phyloP scores from a whole-genome alignment of 2,329 filamentous ascomycete genomes.

The Colletotrichum phormii region DNA sequence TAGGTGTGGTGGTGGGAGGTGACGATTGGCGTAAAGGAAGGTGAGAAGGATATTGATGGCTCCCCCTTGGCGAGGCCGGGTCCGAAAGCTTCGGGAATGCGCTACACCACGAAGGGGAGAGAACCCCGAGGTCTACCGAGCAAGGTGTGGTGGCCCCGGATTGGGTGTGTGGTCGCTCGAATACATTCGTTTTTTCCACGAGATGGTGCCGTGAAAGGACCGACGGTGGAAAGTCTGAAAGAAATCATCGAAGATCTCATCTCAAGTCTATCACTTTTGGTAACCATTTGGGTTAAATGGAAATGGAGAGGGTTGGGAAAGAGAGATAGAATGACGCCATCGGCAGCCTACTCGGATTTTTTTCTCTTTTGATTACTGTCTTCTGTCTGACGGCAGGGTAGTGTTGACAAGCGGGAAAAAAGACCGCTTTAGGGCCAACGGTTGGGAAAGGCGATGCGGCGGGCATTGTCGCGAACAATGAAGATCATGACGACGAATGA shows the following conservation, averaged over 20 bases:
- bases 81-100: conserved; percentile 9
- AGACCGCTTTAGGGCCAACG: background rate
- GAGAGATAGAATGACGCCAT: conserved; percentile 27
- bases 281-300: background rate
- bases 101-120: conserved; percentile 2
- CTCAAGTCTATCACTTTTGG: background rate
- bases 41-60: background rate
- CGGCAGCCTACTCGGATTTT: background rate
- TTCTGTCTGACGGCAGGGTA: conserved; percentile 1
- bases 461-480: conserved; percentile 27
- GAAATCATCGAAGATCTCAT: background rate
- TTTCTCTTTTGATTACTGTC: background rate
- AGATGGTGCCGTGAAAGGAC: conserved; percentile 34
- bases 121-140: conserved; percentile 18
- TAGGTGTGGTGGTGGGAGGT: background rate
- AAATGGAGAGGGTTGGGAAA: background rate
- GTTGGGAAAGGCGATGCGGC: background rate
- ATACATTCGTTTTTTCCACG: conserved; percentile 5
- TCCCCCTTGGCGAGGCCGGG: background rate
- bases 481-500: conserved; percentile 8
- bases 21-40: conserved; percentile 21
- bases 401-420: conserved; percentile 19
- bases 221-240: conserved; percentile 5
- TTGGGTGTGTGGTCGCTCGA: background rate
- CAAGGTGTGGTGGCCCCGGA: background rate